A percentile compares a stretch with the other conserved stretches of the same genome.
Evolutionary conservation across 2,329 filamentous ascomycete species (phyloP).

Genomic region (Fusarium compactum): DNA sequence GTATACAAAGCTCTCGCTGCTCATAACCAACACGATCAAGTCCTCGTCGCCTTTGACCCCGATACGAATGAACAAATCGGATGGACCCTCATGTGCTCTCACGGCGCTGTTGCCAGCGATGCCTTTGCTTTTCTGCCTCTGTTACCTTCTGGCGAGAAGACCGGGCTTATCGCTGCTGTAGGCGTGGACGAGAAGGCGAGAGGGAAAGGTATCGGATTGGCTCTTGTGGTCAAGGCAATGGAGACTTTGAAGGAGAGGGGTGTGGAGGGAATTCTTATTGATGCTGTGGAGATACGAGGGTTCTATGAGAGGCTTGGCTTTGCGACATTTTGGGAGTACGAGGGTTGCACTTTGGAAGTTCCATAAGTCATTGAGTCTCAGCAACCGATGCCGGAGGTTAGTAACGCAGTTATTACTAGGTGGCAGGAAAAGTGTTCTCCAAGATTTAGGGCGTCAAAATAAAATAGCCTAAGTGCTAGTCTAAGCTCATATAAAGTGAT

Average conservation of each 20-base stretch:
- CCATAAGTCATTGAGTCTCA: background rate
- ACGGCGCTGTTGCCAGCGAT: background rate
- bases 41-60: constrained; percentile 41
- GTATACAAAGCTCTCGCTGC: constrained; percentile 35
- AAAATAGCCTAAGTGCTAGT: background rate
- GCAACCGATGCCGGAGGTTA: background rate
- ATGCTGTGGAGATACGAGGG: constrained; percentile 35
- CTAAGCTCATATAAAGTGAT: background rate
- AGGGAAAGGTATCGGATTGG: constrained; percentile 39
- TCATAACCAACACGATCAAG: constrained; percentile 32
- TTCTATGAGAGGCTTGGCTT: constrained; percentile 43
- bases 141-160: constrained; percentile 35
- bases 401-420: background rate
- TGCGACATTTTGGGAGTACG: constrained; percentile 37
- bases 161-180: constrained; percentile 41
- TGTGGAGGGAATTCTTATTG: constrained; percentile 36
- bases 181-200: constrained; percentile 38
- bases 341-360: constrained; percentile 6
- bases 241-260: constrained; percentile 40
- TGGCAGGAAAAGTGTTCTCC: background rate
- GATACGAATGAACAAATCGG: constrained; percentile 44
- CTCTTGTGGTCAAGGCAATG: constrained; percentile 41
- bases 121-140: constrained; percentile 35
- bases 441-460: background rate
- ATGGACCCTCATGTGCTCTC: constrained; percentile 45